These are phyloP conservation scores for Globisporangium splendens DNA, from an alignment of 352 stramenopile species.

Conservation along the genomic window DNA sequence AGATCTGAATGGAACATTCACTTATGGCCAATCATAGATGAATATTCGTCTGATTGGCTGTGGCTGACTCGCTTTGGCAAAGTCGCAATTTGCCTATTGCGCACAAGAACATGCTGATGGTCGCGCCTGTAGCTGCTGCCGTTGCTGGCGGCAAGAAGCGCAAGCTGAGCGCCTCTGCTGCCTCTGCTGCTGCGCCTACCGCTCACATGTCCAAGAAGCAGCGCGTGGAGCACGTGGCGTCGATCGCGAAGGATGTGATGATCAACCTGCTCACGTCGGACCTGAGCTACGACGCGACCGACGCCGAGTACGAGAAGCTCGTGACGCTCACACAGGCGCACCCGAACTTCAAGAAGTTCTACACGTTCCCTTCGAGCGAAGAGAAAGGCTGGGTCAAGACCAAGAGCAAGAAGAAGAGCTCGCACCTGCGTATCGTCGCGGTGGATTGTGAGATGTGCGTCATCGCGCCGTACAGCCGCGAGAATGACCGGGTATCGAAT, in stretches of 20 bases:
- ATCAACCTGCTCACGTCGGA: conserved; percentile 50
- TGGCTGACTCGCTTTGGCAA: neutral
- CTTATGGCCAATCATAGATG: neutral
- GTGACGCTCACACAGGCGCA: conserved; percentile 63
- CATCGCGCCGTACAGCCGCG: conserved; percentile 25
- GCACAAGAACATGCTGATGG: neutral
- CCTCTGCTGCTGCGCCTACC: neutral
- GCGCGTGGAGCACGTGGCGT: conserved; percentile 51
- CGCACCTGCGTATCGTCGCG: conserved; percentile 65
- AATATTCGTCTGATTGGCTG: conserved; percentile 2
- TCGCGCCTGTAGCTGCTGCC: neutral
- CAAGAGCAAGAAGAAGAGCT: conserved; percentile 56
- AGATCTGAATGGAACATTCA: neutral
- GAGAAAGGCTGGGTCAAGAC: conserved; percentile 53
- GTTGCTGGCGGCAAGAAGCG: conserved; percentile 4
- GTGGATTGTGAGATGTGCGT: conserved; percentile 89
- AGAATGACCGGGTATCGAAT: conserved; percentile 35
- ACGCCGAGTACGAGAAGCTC: conserved; percentile 66
- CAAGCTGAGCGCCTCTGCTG: conserved; percentile 3
- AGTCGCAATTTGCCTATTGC: neutral
- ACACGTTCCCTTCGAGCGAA: conserved; percentile 39
- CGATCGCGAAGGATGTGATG: conserved; percentile 72
- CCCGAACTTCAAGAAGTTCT: conserved; percentile 54
- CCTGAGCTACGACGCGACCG: conserved; percentile 49
- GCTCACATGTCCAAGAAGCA: conserved; percentile 45